phyloP scores from a whole-genome alignment of 75 land plant species.

The Cryptomeria japonica region DNA sequence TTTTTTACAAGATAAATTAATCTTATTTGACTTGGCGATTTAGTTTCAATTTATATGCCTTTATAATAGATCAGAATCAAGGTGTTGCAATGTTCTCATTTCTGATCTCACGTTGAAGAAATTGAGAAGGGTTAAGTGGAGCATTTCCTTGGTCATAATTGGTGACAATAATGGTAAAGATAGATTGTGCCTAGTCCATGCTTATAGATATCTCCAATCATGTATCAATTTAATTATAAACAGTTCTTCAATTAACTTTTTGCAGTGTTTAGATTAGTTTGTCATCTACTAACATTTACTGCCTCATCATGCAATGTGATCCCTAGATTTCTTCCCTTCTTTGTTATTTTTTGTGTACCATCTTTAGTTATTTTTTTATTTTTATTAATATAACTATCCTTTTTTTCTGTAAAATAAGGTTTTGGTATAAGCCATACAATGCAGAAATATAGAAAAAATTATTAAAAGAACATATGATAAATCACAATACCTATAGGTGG shows the following conservation, averaged over 20 bases:
- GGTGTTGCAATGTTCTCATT: too few species aligned
- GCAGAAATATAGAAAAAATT: neutral
- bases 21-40: too few species aligned
- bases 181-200: neutral
- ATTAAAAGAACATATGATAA: too few species aligned
- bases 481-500: too few species aligned
- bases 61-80: too few species aligned
- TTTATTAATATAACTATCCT: too few species aligned
- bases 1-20: too few species aligned
- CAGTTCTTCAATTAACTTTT: neutral
- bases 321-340: neutral
- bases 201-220: neutral
- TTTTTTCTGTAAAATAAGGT: too few species aligned
- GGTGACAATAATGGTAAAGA: neutral
- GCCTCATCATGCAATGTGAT: neutral
- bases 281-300: neutral
- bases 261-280: neutral
- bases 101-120: neutral
- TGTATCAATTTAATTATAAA: neutral
- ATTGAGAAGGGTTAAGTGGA: neutral
- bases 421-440: too few species aligned
- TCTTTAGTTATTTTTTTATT: neutral
- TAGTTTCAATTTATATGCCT: too few species aligned
- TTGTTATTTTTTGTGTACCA: neutral
- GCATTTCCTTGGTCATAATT: neutral